Conservation (phyloP, 2,329 filamentous ascomycete genomes). For the Pyrenochaeta sp. region DNA sequence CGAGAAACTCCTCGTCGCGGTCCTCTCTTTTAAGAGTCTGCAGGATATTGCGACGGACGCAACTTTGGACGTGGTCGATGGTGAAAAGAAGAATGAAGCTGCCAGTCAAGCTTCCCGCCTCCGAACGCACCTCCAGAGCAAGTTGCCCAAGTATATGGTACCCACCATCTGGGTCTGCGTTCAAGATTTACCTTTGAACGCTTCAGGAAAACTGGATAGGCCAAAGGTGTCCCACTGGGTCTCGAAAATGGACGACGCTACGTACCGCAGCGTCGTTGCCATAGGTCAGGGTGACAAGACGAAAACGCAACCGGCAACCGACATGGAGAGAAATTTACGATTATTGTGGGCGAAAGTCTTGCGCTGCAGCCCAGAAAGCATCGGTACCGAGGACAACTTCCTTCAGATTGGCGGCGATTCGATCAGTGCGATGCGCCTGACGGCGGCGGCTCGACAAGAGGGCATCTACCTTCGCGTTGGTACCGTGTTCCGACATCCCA, state of each 20-base stretch:
- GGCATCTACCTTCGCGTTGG: background rate
- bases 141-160: conserved; percentile 4
- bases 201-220: conserved; percentile 23
- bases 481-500: no score
- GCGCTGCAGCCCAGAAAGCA: background rate
- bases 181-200: conserved; percentile 14
- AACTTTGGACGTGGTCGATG: no score
- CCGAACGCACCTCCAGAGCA: no score
- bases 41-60: no score
- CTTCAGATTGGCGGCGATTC: conserved; percentile 20
- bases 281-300: no score
- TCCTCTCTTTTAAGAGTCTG: background rate
- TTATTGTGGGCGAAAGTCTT: no score
- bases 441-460: background rate
- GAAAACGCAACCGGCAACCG: no score
- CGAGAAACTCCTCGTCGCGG: background rate
- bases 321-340: no score
- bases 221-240: conserved; percentile 18
- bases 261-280: background rate
- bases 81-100: no score
- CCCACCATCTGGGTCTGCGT: conserved; percentile 16
- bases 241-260: conserved; percentile 1
- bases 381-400: conserved; percentile 26
- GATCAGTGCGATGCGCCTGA: conserved; percentile 10
- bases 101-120: no score